Base-by-base conservation (phyloP, 2,329 filamentous ascomycete species). In the Cladosporium sp. region DNA sequence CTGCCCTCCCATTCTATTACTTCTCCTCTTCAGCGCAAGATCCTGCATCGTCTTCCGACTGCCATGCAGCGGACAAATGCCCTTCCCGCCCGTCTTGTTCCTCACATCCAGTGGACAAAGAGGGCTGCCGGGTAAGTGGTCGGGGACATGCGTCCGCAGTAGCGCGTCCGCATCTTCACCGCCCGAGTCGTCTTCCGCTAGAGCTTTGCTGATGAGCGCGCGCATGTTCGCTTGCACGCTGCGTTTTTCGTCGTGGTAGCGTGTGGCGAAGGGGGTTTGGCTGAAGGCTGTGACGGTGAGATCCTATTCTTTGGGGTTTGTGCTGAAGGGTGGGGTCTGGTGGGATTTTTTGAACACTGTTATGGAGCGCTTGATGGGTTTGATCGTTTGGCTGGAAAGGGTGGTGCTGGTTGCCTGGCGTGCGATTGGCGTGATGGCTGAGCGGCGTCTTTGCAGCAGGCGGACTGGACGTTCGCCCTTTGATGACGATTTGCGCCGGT, bases 41-140 rank as follows among this genome's bases (percentile, higher is more conserved):
- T 55, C 60, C 34, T 59, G 21, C 38, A 52, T 60, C 63, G 65
- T 70, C 44, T 72, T 73, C 30, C 75, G 68, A 18, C 55, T 60
- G 30, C 78, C 77, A 72, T 81, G 80, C 67, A 75, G 72, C 1
- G 77, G 76, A 71, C 79, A 82, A 38, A 79, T 75, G 1, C 74
- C 76, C 55, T 68, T 75, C 11, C 77, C 78, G 32, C 74, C 74
- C 64, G 74, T 76, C 54, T 73, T 73, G 69, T 80, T 75, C 65
- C 73, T 76, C 10, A 76, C 71, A 66, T 76, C 75, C 34, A 77
- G 69, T 3, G 80, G 80, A 67, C 80, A 82, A 6, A 82, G 70
- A 5, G 79, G 80, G 61, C 79, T 81, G 55, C 66, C 78, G 15
- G 77, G 77, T 11, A 82, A 68, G 69, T 82, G 80, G 65, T 82